Base-by-base conservation (phyloP, 164 flowering plant species). In the Platanus orientalis region DNA sequence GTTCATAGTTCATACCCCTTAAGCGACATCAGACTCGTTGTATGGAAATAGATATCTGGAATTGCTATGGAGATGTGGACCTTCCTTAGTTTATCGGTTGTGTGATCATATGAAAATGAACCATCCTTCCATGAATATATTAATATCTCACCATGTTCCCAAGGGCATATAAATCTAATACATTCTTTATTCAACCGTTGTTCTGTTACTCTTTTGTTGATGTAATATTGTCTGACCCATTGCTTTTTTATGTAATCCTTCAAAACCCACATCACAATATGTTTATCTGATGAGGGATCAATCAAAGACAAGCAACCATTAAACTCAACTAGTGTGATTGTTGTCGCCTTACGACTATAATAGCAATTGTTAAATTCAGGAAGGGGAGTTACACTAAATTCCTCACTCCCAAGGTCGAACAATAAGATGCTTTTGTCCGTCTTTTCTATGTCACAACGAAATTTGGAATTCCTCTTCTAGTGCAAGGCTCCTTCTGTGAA, bases 241-340 rank as follows among this genome's bases (percentile, higher is more conserved):
- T 39, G 32, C 10, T 50, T 58, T 5, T 27, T 28, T 0, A 11
- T 40, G 36, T 34, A 27, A 30, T 69, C 52, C 25, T 57, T 58
- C 63, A 69, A 21, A 52, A 62, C 63, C 72, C 72, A 69, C n/a
- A 69, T 63, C 20, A 62, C 63, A 27, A 63, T 57, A 20, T 47
- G 34, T 12, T 45, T 50, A 34, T 4, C 19, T 1, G 23, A 48
- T 42, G 64, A 52, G 16, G 2, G 34, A 60, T 48, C 57, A 13
- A 27, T 52, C n/a, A 54, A 14, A 34, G 64, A 53, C 9, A 65
- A 48, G 23, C 40, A 44, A 23, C 64, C 61, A 54, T 10, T 49
- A 17, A 48, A 6, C 10, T 64, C 61, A 32, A 55, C 32, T 10
- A 70, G 25, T 16, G 51, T n/a, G n/a, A n/a, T n/a, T n/a, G n/a